Evolutionary conservation across 371 early-diverging fungal species (phyloP).

Genomic region (Mucor plumbeus): DNA sequence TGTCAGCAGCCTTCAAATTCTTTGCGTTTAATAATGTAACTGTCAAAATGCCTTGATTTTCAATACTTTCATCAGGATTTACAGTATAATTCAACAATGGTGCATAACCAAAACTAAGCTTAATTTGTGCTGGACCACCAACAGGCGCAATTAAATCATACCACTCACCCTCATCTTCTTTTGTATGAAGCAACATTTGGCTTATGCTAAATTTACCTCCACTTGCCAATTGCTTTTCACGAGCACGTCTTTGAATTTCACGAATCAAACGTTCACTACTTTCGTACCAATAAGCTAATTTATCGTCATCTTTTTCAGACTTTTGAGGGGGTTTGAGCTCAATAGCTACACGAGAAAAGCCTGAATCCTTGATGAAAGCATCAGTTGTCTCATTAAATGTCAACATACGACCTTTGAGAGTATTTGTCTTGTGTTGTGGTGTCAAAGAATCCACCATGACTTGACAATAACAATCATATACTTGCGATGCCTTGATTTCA

Average conservation of each 20-base stretch:
- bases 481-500: constrained; percentile 33
- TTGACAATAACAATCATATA: constrained; percentile 39
- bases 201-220: background rate
- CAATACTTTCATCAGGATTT: constrained; percentile 63
- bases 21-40: constrained; percentile 54
- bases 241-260: constrained; percentile 28
- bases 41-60: constrained; percentile 60
- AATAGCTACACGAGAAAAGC: constrained; percentile 61
- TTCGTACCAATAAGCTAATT: constrained; percentile 47
- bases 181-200: constrained; percentile 1
- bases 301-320: constrained; percentile 37
- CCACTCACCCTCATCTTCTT: constrained; percentile 46
- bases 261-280: constrained; percentile 38
- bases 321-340: constrained; percentile 40
- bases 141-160: constrained; percentile 39
- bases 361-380: constrained; percentile 66
- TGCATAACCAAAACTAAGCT: constrained; percentile 57
- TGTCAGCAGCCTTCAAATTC: constrained; percentile 56
- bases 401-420: constrained; percentile 33
- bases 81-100: constrained; percentile 53
- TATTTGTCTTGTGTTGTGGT: constrained; percentile 42
- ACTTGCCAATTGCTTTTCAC: constrained; percentile 8
- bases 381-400: constrained; percentile 47
- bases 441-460: constrained; percentile 43
- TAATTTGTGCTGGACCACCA: constrained; percentile 42